A percentile compares a stretch with the other conserved stretches of the same genome.
These are phyloP conservation scores for Wickerhamiella qilinensis DNA, from an alignment of 805 yeast species.

Conservation along the genomic window DNA sequence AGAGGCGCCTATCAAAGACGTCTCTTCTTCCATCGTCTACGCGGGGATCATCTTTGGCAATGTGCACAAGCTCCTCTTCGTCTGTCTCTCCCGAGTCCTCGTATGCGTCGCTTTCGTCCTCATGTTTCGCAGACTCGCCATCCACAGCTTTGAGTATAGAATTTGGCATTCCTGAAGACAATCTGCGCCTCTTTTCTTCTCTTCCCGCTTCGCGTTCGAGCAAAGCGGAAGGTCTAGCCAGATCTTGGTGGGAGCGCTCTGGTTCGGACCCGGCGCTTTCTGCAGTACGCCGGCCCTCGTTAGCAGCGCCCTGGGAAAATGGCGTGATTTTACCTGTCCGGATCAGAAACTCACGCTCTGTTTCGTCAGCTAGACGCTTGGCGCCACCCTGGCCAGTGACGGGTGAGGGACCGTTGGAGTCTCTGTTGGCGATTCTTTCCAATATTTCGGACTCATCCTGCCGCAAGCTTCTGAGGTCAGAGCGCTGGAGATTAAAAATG, in stretches of 20 bases:
- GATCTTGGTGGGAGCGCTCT: conserved; percentile 34
- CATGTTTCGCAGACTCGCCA: no score
- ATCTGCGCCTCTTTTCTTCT: no score
- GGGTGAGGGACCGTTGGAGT: conserved; percentile 1
- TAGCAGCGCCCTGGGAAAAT: conserved; percentile 33
- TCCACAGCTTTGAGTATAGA: no score
- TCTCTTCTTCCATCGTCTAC: no score
- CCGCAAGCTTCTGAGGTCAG: conserved; percentile 37
- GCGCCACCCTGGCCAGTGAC: conserved; percentile 7
- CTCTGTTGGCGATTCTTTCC: conserved; percentile 27
- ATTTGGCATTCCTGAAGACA: no score
- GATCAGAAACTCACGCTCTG: conserved; percentile 62
- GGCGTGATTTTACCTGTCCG: conserved; percentile 92
- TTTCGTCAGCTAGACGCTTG: conserved; percentile 47
- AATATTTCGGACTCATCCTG: conserved; percentile 50
- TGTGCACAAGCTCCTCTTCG: no score
- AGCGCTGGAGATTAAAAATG: conserved; percentile 31
- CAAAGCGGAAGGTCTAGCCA: conserved; percentile 18
- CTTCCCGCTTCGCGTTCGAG: no score
- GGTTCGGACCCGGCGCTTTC: no score
- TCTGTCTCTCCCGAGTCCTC: no score
- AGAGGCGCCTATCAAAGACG: no score
- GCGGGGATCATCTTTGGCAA: no score
- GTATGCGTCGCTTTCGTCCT: no score
- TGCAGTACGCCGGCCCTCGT: neutral